Evolutionary conservation across 805 yeast genomes (phyloP), one percentile per base, ranked within the genome.

Genomic region (Candida xyloterini): DNA sequence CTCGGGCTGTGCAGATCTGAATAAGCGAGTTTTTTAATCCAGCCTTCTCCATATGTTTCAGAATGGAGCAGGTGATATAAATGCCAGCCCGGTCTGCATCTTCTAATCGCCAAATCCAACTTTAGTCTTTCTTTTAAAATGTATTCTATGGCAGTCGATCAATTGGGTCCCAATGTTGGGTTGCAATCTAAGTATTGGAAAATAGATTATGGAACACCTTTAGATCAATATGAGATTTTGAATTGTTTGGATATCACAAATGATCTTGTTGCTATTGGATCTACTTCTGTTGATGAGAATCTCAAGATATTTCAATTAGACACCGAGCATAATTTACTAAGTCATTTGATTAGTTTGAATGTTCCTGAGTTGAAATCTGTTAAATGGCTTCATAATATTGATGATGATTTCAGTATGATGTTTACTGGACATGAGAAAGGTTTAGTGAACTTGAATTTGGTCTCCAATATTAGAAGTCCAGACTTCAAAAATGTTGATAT

Each of bases 341-440:
- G 79, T 18, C 84, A 79, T 56, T 70, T 75, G 41, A 73, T 73
- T 46, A 76, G 83, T n/a, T 76, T 79, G 34, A 50, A 79, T 0
- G 57, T 79, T 22, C 81, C 85, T 2, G 70, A 73, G 47, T 74
- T 79, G 20, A 67, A 74, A 41, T 64, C 74, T 1, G 55, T 77
- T 57, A 66, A 72, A 45, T 79, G 84, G 81, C 63, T 76, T 10
- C 71, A 59, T 39, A 50, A 50, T 33, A 50, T 51, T 4, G 7
- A 49, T 27, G 37, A 43, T 11, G 57, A 63, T 27, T 60, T 68
- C 25, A 65, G 68, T 21, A 62, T 67, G 26, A 55, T 83, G 31
- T 55, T 79, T n/a, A 73, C 95, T 0, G 96, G 95, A 9, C 93
- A 88, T 57, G 74, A 72, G 36, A 76, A 78, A 43, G 96, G 96